phyloP scores from a whole-genome alignment of 2,329 filamentous ascomycete species.

The Penicillium sp. region DNA sequence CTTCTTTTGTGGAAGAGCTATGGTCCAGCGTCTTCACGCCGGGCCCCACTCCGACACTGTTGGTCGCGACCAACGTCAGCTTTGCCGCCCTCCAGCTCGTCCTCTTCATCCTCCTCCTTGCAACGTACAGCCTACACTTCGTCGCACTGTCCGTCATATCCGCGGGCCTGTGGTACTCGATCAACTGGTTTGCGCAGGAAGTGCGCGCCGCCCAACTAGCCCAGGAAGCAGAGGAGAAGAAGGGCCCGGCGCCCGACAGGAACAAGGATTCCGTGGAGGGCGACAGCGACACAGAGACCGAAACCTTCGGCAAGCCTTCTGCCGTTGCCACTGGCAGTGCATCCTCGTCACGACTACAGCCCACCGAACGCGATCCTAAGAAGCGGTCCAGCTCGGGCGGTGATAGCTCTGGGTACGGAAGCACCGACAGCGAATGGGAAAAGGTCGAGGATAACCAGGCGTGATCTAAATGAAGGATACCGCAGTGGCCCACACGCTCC shows the following conservation, averaged over 20 bases:
- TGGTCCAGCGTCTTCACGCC: slow-evolving; percentile 93
- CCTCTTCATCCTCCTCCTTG: slow-evolving; percentile 70
- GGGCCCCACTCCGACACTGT: slow-evolving; percentile 80
- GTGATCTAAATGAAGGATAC: slow-evolving; percentile 1
- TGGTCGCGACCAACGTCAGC: slow-evolving; percentile 84
- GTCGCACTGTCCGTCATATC: slow-evolving; percentile 74
- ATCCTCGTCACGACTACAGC: slow-evolving; percentile 47
- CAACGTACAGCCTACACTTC: slow-evolving; percentile 87
- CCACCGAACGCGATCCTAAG: slow-evolving; percentile 44
- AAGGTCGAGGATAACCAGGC: slow-evolving; percentile 63
- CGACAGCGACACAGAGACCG: slow-evolving; percentile 45
- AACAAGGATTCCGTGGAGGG: slow-evolving; percentile 34
- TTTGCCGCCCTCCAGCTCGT: slow-evolving; percentile 83
- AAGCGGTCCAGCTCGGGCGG: slow-evolving; percentile 48
- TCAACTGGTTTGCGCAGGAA: slow-evolving; percentile 93
- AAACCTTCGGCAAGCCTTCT: slow-evolving; percentile 26
- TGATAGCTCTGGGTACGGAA: slow-evolving; percentile 57
- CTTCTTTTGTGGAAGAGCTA: slow-evolving; percentile 67
- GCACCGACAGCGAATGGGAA: slow-evolving; percentile 97
- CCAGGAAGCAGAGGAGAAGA: slow-evolving; percentile 46
- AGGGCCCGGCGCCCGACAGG: slow-evolving; percentile 25
- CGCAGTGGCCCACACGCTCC: neutral
- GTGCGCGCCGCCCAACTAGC: slow-evolving; percentile 52
- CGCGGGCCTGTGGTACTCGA: slow-evolving; percentile 82
- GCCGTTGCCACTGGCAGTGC: slow-evolving; percentile 19